These are phyloP conservation scores for Venturia aucupariae DNA, from an alignment of 2,329 filamentous ascomycete genomes.

Conservation along the genomic window DNA sequence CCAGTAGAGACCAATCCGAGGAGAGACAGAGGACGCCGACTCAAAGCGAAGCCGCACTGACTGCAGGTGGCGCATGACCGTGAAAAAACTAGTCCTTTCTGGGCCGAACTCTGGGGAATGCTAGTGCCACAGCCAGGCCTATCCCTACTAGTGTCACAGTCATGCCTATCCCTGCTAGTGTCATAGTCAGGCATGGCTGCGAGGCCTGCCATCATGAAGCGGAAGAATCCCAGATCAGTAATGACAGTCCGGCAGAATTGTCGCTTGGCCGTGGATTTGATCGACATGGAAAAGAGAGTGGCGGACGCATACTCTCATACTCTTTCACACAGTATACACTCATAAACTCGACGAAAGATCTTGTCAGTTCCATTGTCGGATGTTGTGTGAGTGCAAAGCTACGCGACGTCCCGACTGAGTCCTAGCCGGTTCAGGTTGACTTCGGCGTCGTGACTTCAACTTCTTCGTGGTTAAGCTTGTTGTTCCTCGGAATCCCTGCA, in stretches of 20 bases:
- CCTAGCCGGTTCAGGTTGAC: neutral
- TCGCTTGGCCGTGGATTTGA: too few relatives aligned
- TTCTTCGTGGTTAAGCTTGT: neutral
- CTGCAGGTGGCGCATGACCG: slow-evolving; percentile 4
- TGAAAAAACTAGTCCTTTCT: neutral
- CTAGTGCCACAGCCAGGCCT: neutral
- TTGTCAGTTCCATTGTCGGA: too few relatives aligned
- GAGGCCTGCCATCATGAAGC: too few relatives aligned
- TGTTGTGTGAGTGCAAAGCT: neutral
- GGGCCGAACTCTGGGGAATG: neutral
- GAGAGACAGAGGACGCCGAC: neutral
- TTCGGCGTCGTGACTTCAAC: too few relatives aligned
- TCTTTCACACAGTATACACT: too few relatives aligned
- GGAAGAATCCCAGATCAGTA: slow-evolving; percentile 2
- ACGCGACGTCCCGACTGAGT: neutral
- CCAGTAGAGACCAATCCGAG: neutral
- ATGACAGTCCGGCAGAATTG: neutral
- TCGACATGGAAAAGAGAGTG: neutral
- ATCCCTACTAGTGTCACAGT: neutral
- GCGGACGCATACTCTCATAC: neutral
- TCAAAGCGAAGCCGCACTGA: neutral
- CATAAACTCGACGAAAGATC: too few relatives aligned
- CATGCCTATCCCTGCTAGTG: neutral
- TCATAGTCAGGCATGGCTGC: neutral
- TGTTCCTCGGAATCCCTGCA: neutral